phyloP scores from a whole-genome alignment of 2,329 filamentous ascomycete genomes.

The Curvularia sp. region DNA sequence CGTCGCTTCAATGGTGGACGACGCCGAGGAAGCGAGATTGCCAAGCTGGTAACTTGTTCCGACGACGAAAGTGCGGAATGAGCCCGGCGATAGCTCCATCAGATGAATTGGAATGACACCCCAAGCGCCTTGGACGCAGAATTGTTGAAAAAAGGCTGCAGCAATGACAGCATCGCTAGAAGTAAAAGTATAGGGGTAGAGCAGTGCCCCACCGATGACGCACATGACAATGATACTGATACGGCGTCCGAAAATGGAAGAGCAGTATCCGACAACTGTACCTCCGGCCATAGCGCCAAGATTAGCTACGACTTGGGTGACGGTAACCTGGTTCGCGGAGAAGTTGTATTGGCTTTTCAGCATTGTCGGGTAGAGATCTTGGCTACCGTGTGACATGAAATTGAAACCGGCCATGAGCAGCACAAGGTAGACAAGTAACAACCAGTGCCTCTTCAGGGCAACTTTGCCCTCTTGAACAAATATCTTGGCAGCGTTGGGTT shows the following conservation, averaged over 20 bases:
- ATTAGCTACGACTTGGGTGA: conserved; percentile 60
- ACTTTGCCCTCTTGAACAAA: conserved; percentile 81
- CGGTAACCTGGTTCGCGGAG: conserved; percentile 56
- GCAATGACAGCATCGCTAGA: conserved; percentile 71
- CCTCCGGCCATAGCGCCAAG: conserved; percentile 59
- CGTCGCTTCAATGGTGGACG: conserved; percentile 77
- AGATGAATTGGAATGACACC: conserved; percentile 68
- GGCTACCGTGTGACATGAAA: conserved; percentile 84
- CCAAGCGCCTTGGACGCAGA: conserved; percentile 56
- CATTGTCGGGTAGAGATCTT: conserved; percentile 70
- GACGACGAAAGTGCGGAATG: conserved; percentile 76
- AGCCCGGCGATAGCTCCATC: conserved; percentile 76
- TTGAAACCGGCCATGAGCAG: conserved; percentile 91
- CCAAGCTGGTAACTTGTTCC: conserved; percentile 79
- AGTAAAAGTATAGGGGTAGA: conserved; percentile 84
- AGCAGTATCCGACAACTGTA: conserved; percentile 56
- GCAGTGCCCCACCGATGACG: conserved; percentile 73
- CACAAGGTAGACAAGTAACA: conserved; percentile 80
- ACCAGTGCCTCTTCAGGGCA: conserved; percentile 80
- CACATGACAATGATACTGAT: conserved; percentile 59
- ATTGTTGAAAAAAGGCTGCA: conserved; percentile 78
- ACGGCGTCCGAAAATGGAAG: conserved; percentile 57
- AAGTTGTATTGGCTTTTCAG: conserved; percentile 66
- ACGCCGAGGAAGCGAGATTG: conserved; percentile 73
- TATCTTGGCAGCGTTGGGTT: conserved; percentile 66